A percentile compares a stretch with the other conserved stretches of the same genome.
Evolutionary conservation across 2,329 filamentous ascomycete species (phyloP).

Genomic region (Xylariaceae sp.): DNA sequence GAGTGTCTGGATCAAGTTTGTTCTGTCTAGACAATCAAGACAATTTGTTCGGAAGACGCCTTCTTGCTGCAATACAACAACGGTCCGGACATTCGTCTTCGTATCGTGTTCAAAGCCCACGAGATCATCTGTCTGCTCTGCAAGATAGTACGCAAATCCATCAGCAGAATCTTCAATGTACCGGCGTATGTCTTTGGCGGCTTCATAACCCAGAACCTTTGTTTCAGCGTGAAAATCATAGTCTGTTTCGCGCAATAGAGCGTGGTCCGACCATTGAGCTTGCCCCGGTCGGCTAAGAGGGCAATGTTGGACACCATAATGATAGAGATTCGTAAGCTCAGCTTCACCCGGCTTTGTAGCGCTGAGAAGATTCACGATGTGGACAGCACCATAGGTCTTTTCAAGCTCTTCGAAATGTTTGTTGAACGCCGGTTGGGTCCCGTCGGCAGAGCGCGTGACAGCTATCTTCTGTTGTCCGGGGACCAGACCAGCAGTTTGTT

Average conservation of each 20-base stretch:
- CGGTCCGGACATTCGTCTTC: slow-evolving; percentile 42
- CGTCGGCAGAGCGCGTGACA: slow-evolving; percentile 81
- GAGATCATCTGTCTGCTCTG: slow-evolving; percentile 63
- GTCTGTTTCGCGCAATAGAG: slow-evolving; percentile 74
- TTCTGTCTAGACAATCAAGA: slow-evolving; percentile 90
- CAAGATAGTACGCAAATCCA: slow-evolving; percentile 87
- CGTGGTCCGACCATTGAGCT: slow-evolving; percentile 60
- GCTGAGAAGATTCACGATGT: slow-evolving; percentile 92
- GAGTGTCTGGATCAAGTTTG: slow-evolving; percentile 92
- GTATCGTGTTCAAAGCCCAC: slow-evolving; percentile 35
- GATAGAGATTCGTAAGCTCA: slow-evolving; percentile 77
- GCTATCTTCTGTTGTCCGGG: slow-evolving; percentile 94
- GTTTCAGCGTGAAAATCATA: slow-evolving; percentile 98
- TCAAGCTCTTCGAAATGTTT: slow-evolving; percentile 91
- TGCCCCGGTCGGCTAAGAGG: slow-evolving; percentile 61
- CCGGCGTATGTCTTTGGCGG: slow-evolving; percentile 76
- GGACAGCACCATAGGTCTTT: slow-evolving; percentile 80
- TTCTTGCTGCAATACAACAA: slow-evolving; percentile 82
- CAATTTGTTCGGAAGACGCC: slow-evolving; percentile 97
- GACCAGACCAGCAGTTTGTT: slow-evolving; percentile 81
- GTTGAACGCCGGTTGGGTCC: slow-evolving; percentile 90
- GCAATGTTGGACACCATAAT: slow-evolving; percentile 70
- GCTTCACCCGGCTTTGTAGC: slow-evolving; percentile 81
- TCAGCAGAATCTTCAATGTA: slow-evolving; percentile 77
- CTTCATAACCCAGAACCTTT: slow-evolving; percentile 82